Conservation (phyloP, 345 rosid species). For the Eucalyptus polyanthemos region DNA sequence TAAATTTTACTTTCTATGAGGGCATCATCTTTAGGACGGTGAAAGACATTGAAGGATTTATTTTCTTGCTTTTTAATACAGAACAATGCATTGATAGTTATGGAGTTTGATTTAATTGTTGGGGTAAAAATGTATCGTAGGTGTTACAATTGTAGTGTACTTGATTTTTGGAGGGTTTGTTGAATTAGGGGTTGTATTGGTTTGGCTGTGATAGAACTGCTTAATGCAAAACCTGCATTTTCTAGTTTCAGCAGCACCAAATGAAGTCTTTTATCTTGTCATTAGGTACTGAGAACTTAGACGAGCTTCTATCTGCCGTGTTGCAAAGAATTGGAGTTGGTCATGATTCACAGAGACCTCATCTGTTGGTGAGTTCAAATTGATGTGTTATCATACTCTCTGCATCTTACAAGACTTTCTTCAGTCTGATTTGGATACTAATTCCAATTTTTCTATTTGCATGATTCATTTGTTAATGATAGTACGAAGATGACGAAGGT, state of each 20-base stretch:
- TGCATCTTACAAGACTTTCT: background rate
- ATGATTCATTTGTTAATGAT: background rate
- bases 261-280: background rate
- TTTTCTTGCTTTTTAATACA: background rate
- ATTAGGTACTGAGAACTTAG: conserved; percentile 52
- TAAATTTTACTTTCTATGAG: background rate
- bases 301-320: conserved; percentile 55
- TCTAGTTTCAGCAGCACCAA: background rate
- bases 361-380: conserved; percentile 46
- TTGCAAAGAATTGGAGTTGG: conserved; percentile 55
- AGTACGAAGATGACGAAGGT: conserved; percentile 95
- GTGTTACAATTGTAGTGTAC: background rate
- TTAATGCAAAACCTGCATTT: background rate
- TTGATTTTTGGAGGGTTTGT: background rate
- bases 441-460: background rate
- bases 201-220: background rate
- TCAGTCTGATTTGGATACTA: background rate
- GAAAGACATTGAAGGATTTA: background rate
- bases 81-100: background rate
- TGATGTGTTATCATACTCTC: background rate
- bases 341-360: conserved; percentile 34
- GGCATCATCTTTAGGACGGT: background rate
- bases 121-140: background rate
- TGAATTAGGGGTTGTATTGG: background rate
- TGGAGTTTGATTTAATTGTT: background rate